Base-by-base conservation (phyloP, 179 eudicot genomes). In the Corrigiola litoralis region DNA sequence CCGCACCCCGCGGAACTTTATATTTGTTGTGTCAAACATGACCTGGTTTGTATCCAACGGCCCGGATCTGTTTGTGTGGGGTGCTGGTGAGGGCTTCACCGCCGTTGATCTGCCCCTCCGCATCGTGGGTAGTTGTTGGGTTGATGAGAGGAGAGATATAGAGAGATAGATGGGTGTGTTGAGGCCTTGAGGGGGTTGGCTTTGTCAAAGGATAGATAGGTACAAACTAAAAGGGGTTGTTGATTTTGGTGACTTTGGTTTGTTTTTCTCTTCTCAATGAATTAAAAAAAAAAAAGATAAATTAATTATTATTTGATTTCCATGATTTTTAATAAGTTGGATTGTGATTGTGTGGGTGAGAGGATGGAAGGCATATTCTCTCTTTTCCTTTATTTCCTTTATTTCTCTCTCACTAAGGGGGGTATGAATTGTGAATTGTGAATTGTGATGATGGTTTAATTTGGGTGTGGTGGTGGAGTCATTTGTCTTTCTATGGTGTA, bases 1-100 rank as follows among this genome's bases (percentile, higher is more conserved):
- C 2, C 96, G 32, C 1, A 89, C 96, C 0, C 96, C 94, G 1
- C 92, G 69, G 65, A 63, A 83, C 34, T 84, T 77, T 6, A 83
- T 61, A 13, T 36, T 45, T 1, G 58, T 2, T 24, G 27, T 17
- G 2, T 21, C 20, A 32, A 20, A 20, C 31, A 29, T 36, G 67
- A 18, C 28, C 27, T 31, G 4, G 0, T 13, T 48, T 4, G 61
- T 54, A 44, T 72, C 71, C 10, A 58, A 49, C 59, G 67, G 73
- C 20, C 5, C 74, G 38, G 95, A 85, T 87, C 86, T 80, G 41
- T 16, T 49, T n/a, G n/a, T 34, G 33, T 21, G 49, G 44, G 42
- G 28, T 34, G 50, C 53, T 55, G 59, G 13, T 17, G 33, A n/a
- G 20, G 20, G 8, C 1, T 24, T 31, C 23, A 38, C 71, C 33